Conservation (phyloP, 176 grass and related monocot species). For the Bonia amplexicaulis region DNA sequence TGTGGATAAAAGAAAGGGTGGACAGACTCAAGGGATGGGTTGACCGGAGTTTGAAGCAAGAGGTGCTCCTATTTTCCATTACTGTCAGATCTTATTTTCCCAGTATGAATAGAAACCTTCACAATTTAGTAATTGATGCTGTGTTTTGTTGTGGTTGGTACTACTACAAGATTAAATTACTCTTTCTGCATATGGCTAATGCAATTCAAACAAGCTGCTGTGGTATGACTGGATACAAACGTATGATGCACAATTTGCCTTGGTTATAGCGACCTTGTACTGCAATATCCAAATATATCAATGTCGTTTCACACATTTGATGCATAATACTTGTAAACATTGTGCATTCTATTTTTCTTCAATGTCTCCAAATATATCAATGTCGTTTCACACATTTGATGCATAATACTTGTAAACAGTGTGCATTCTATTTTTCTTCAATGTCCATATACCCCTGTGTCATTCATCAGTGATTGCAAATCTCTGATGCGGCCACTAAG, state of each 20-base stretch:
- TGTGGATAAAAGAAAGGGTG: slow-evolving; percentile 80
- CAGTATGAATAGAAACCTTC: slow-evolving; percentile 6
- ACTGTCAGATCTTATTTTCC: slow-evolving; percentile 19
- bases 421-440: slow-evolving; percentile 9
- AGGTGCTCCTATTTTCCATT: slow-evolving; percentile 41
- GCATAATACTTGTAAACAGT: slow-evolving; percentile 7
- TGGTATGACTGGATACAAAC: not conserved
- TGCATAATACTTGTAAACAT: slow-evolving; percentile 10
- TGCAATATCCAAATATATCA: not conserved
- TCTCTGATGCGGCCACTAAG: not conserved
- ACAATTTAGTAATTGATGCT: slow-evolving; percentile 8
- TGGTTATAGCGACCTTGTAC: not conserved
- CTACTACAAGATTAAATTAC: not conserved
- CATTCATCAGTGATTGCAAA: slow-evolving; percentile 14
- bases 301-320: not conserved
- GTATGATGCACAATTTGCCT: not conserved
- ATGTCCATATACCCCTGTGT: not conserved
- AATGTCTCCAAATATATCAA: not conserved
- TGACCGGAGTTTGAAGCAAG: slow-evolving; percentile 92
- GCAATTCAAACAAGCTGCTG: not conserved
- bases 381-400: not conserved
- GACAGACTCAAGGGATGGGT: slow-evolving; percentile 93
- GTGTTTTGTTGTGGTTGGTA: slow-evolving; percentile 10
- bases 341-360: slow-evolving; percentile 12
- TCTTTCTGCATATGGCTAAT: slow-evolving; percentile 13